phyloP scores from a whole-genome alignment of 1,139 yeast species.

The Zygosaccharomyces sapae region DNA sequence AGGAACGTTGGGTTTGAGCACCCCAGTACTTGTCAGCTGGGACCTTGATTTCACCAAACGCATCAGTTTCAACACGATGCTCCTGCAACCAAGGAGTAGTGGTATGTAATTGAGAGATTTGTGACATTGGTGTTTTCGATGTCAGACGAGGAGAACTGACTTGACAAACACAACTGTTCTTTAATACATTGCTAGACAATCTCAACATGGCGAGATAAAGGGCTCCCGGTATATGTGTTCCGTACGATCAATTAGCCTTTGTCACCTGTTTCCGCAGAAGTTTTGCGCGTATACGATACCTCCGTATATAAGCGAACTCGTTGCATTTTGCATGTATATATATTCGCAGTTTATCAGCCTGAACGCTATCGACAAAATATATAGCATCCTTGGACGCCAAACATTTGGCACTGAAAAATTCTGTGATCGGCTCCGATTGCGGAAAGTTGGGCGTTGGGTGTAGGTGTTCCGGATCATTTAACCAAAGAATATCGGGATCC shows the following conservation, averaged over 20 bases:
- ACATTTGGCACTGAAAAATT: not conserved
- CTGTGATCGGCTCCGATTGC: not conserved
- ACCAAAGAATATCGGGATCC: not conserved
- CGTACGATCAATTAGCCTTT: not conserved
- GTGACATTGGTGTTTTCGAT: slow-evolving; percentile 5
- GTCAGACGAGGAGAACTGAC: slow-evolving; percentile 1
- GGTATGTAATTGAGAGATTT: slow-evolving; percentile 4
- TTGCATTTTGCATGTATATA: not conserved
- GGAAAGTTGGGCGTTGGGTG: not conserved
- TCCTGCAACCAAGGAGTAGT: slow-evolving; percentile 7
- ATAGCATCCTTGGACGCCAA: not conserved
- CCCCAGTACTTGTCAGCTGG: slow-evolving; percentile 89
- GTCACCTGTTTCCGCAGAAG: not conserved
- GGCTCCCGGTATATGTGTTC: not conserved
- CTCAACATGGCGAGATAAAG: slow-evolving; percentile 1
- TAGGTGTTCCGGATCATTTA: not conserved
- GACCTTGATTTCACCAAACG: slow-evolving; percentile 93
- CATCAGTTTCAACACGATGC: slow-evolving; percentile 82
- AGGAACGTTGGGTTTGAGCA: slow-evolving; percentile 94
- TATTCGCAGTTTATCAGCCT: not conserved
- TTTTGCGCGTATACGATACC: not conserved
- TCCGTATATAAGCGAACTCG: not conserved
- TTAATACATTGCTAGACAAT: slow-evolving; percentile 3
- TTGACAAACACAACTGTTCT: slow-evolving; percentile 1
- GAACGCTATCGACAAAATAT: not conserved